Conservation (phyloP, 2,329 filamentous ascomycete species). For the Seiridium unicorne region DNA sequence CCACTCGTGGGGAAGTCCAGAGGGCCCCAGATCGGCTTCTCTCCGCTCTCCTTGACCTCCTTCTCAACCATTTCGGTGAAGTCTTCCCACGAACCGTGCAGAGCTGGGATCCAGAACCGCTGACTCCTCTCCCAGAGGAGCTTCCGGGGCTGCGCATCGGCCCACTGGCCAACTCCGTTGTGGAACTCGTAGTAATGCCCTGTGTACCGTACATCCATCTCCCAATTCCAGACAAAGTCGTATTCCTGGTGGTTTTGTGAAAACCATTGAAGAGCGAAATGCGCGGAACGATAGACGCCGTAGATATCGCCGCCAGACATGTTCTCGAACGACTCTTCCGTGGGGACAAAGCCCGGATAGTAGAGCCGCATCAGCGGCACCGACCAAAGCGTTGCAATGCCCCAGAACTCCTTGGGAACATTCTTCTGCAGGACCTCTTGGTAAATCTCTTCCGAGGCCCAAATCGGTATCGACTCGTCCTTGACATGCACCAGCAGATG, state of each 20-base stretch:
- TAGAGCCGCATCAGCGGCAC: conserved; percentile 65
- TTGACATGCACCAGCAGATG: conserved; percentile 47
- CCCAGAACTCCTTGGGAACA: conserved; percentile 63
- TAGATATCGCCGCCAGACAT: conserved; percentile 43
- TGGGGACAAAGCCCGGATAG: conserved; percentile 58
- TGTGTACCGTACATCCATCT: conserved; percentile 44
- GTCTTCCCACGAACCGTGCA: conserved; percentile 55
- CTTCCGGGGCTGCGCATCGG: conserved; percentile 56
- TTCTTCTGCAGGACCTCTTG: conserved; percentile 56
- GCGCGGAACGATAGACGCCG: conserved; percentile 48
- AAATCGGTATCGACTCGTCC: conserved; percentile 39
- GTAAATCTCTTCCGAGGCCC: conserved; percentile 26
- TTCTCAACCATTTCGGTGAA: conserved; percentile 54
- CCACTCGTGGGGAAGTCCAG: conserved; percentile 27
- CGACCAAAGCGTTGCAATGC: conserved; percentile 67
- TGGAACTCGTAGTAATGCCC: conserved; percentile 56
- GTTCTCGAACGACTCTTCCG: conserved; percentile 45
- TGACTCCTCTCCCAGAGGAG: conserved; percentile 61
- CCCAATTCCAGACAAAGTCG: conserved; percentile 47
- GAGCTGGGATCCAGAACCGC: conserved; percentile 58
- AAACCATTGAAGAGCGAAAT: conserved; percentile 45
- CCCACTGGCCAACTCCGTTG: conserved; percentile 51
- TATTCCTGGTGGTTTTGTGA: conserved; percentile 43
- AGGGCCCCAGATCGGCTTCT: conserved; percentile 61
- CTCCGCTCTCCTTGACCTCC: conserved; percentile 38